Evolutionary conservation across 2,329 filamentous ascomycete genomes (phyloP), one percentile per base, ranked within the genome.

Genomic region (Dothistroma septosporum): DNA sequence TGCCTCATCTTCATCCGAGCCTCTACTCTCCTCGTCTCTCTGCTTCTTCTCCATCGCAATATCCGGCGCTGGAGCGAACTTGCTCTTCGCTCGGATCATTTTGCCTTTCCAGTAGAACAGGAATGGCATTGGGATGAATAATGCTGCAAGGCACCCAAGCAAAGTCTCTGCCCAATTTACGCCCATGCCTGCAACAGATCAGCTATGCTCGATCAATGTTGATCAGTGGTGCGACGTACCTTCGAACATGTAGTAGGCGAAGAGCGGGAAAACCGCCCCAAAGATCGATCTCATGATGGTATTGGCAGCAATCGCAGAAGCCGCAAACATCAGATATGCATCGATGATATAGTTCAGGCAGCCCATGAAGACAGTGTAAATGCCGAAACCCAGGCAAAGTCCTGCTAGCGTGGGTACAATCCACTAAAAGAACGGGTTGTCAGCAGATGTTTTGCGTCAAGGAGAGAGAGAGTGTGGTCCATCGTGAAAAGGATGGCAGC

Each of bases 261-360:
- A 84, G 0, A 84, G 76, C 0, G 82, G 82, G 67, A 83, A 83
- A 3, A 76, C 74, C 24, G 79, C 80, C 21, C 80, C 82, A 41
- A 77, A 78, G 22, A 82, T 70, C 9, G 77, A 80, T 19, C 81
- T 76, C 66, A 82, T 75, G 68, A 84, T 81, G 0, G 82, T 84
- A 63, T 84, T 84, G 6, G 80, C 82, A 9, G 82, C 82, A 44
- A 84, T 80, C 16, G 81, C 81, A 0, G 79, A 80, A 11, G 81
- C 66, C 14, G 82, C 80, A 63, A 78, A 79, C 59, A 54, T 58
- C 49, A 85, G 76, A 64, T 85, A 85, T 0, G 82, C 79, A 64
- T 85, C 83, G 54, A 85, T 82, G 16, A 86, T 74, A 66, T 86
- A 86, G 67, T 85, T 85, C 61, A 85, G 77, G 14, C 79, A 72